Evolutionary conservation across 2,329 filamentous ascomycete species (phyloP), one percentile per base, ranked within the genome.

Genomic region (Neurospora sp.): DNA sequence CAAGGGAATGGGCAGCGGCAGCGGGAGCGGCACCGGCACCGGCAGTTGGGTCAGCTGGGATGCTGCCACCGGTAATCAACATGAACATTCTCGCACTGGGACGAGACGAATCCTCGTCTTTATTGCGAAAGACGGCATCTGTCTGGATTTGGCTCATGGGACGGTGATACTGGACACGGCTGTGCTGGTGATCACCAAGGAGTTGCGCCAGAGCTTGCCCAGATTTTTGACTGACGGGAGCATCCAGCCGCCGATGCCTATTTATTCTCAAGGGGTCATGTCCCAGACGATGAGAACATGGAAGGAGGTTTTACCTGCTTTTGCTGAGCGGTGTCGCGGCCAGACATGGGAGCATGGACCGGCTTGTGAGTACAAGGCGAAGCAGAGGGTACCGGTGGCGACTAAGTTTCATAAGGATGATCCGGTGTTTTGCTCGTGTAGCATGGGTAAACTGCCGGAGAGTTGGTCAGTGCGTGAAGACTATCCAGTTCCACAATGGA

Each of bases 201-300:
- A 78, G 0, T 71, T 82, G 3, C 46, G 46, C 46, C 23, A 33
- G 23, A 33, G 10, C 11, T 33, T 57, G 46, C 46, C 46, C n/a
- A 57, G n/a, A 57, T 57, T 17, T 12, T 33, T 57, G 12, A 33
- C 46, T 2, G 46, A 33, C n/a, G 12, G 3, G 12, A 33, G 23
- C n/a, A 70, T 84, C 8, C 52, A 73, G 11, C 78, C 76, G 0
- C 78, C 75, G 11, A 73, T 82, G n/a, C 46, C 23, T 17, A 17
- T 57, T 33, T 57, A 28, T 33, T 8, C 23, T 17, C 46, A 57
- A 15, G 75, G 68, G 0, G 80, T 85, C 4, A 78, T 83, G 37
- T 85, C 87, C 11, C 84, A 82, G n/a, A 90, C 91, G 43, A 79
- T 92, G 2, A 77, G 84, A 1, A 77, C 84, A 10, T 86, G 83